phyloP scores from a whole-genome alignment of 2,329 filamentous ascomycete species.

The Emericellopsis atlantica region DNA sequence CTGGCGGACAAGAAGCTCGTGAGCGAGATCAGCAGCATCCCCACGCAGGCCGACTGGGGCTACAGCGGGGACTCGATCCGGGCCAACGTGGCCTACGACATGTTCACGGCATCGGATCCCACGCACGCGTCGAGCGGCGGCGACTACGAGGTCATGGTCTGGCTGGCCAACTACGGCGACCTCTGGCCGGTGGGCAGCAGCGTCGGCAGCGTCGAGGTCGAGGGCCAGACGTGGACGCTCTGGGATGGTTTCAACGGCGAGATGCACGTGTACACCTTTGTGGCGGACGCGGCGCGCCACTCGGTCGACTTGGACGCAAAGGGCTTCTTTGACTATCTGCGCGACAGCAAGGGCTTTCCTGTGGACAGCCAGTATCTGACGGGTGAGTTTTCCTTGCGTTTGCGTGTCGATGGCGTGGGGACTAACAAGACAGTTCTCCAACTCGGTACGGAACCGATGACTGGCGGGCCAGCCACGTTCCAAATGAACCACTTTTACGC shows the following conservation, averaged over 20 bases:
- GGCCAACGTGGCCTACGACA: slow-evolving; percentile 46
- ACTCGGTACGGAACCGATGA: slow-evolving; percentile 42
- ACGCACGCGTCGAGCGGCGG: slow-evolving; percentile 19
- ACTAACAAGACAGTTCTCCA: slow-evolving; percentile 6
- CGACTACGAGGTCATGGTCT: slow-evolving; percentile 54
- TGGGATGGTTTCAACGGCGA: slow-evolving; percentile 43
- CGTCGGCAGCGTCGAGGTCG: slow-evolving; percentile 40
- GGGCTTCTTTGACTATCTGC: slow-evolving; percentile 43
- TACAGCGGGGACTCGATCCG: slow-evolving; percentile 19
- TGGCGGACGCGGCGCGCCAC: slow-evolving; percentile 23
- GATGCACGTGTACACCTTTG: slow-evolving; percentile 48
- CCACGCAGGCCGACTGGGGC: slow-evolving; percentile 17
- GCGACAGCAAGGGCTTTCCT: slow-evolving; percentile 29
- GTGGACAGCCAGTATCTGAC: slow-evolving; percentile 35
- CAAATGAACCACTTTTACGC: slow-evolving; percentile 4
- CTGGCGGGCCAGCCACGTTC: slow-evolving; percentile 17
- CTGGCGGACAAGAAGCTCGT: slow-evolving; percentile 13
- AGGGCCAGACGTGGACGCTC: slow-evolving; percentile 39
- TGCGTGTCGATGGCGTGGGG: not conserved
- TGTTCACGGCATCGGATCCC: slow-evolving; percentile 36
- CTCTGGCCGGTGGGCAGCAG: slow-evolving; percentile 14
- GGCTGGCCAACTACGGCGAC: slow-evolving; percentile 14
- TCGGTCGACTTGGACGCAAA: slow-evolving; percentile 43
- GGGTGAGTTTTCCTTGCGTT: slow-evolving; percentile 5
- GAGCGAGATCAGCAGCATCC: slow-evolving; percentile 17